Conservation (phyloP, 441 rosid species). For the Breynia disticha region DNA sequence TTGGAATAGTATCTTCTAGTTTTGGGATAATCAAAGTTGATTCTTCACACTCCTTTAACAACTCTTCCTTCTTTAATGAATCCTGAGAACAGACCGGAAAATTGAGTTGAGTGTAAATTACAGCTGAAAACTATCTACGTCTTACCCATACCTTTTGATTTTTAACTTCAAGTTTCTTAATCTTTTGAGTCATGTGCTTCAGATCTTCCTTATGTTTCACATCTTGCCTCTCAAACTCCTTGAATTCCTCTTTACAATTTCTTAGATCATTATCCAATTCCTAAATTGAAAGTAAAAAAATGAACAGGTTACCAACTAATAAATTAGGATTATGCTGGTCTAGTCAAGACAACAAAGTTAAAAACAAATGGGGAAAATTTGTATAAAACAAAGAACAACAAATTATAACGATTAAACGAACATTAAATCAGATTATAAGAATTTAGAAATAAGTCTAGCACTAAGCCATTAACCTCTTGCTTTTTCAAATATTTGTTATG, state of each 20-base stretch:
- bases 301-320: not conserved
- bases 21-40: constrained; percentile 59
- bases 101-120: constrained; percentile 18
- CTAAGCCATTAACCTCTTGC: constrained; percentile 85
- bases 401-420: not conserved
- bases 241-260: constrained; percentile 75
- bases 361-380: not conserved
- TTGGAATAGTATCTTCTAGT: constrained; percentile 69
- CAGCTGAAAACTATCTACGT: constrained; percentile 15
- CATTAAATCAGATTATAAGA: constrained; percentile 4
- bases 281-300: constrained; percentile 30
- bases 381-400: not conserved
- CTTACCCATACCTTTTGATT: constrained; percentile 52
- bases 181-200: constrained; percentile 90
- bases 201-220: constrained; percentile 83
- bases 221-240: constrained; percentile 95
- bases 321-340: not conserved
- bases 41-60: constrained; percentile 59
- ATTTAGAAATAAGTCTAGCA: constrained; percentile 9
- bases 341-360: not conserved
- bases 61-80: constrained; percentile 47
- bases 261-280: constrained; percentile 60
- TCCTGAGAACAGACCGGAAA: constrained; percentile 42
- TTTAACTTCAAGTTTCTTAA: constrained; percentile 88
- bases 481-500: constrained; percentile 58